Evolutionary conservation across 192 early-diverging fungal genomes (phyloP).

Genomic region (Radiomyces spectabilis): DNA sequence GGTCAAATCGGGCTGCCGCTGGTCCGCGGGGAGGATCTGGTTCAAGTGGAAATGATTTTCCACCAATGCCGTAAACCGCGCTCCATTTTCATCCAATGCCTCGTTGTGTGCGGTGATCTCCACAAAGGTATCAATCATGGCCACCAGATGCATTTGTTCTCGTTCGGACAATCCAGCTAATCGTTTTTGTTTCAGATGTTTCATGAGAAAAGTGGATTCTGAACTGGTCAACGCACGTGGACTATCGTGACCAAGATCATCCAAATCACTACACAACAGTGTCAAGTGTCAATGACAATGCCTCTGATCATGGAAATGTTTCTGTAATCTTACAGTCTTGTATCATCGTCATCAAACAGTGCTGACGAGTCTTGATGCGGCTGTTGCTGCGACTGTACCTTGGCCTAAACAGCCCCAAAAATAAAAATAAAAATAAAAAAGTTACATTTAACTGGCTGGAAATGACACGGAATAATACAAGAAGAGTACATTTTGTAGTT

Average conservation of each 20-base stretch:
- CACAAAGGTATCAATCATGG: slow-evolving; percentile 67
- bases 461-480: too few relatives aligned
- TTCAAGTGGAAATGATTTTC: slow-evolving; percentile 60
- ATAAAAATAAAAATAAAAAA: too few relatives aligned
- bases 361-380: too few relatives aligned
- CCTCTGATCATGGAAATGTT: too few relatives aligned
- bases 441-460: too few relatives aligned
- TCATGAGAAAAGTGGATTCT: slow-evolving; percentile 26
- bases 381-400: too few relatives aligned
- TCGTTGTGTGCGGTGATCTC: slow-evolving; percentile 65
- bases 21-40: slow-evolving; percentile 40
- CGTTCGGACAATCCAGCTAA: slow-evolving; percentile 56
- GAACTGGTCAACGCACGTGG: slow-evolving; percentile 1
- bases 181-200: slow-evolving; percentile 44
- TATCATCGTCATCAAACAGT: too few relatives aligned
- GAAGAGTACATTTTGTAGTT: slow-evolving; percentile 47
- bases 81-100: slow-evolving; percentile 81
- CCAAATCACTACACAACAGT: background rate
- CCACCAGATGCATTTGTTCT: slow-evolving; percentile 68
- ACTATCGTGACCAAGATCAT: slow-evolving; percentile 12
- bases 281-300: too few relatives aligned
- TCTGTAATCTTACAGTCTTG: too few relatives aligned
- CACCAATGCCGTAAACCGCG: slow-evolving; percentile 69
- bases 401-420: too few relatives aligned
- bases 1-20: slow-evolving; percentile 35